Evolutionary conservation across 257 asterid species (phyloP), one percentile per base, ranked within the genome.

Genomic region (Petunia axillaris): DNA sequence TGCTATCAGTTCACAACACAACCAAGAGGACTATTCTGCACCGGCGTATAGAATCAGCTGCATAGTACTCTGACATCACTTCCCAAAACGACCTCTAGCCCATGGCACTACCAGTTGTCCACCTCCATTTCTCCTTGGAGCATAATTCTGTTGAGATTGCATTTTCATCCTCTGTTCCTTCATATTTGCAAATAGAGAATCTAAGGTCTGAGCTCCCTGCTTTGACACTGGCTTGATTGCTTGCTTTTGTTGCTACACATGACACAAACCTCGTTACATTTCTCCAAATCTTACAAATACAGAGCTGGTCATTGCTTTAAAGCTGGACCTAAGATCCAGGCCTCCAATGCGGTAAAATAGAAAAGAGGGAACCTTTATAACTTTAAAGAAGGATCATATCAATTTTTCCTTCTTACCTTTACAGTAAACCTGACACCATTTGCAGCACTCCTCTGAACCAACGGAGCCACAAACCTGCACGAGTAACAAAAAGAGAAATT

Each of bases 151-250:
- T 59, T 82, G 90, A 16, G 94, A 85, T 16, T 80, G 74, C n/a
- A 71, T 79, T 82, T 84, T 90, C 94, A 87, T 88, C 81, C 97
- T 90, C 64, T 92, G 92, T 82, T 90, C 97, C 87, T 92, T 92
- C 98, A 95, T 95, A 91, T 89, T 89, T 48, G 97, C 97, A 81
- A 95, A 95, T 52, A 85, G 90, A 9, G 99, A 92, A 87, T 95
- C 99, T 39, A 95, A 74, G 0, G 99, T 95, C 77, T 90, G 95
- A 75, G 98, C 83, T 85, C 85, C 88, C 87, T 85, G 97, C 87
- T 88, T 90, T 50, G 83, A 60, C 44, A 59, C 82, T 54, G 43
- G 79, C 76, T 84, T 85, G 11, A 71, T 82, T 77, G 81, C 90
- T 67, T 82, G 90, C 81, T 85, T 81, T 41, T 81, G 84, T 81